Evolutionary conservation across 345 rosid species (phyloP).

Genomic region (Jatropha curcas): DNA sequence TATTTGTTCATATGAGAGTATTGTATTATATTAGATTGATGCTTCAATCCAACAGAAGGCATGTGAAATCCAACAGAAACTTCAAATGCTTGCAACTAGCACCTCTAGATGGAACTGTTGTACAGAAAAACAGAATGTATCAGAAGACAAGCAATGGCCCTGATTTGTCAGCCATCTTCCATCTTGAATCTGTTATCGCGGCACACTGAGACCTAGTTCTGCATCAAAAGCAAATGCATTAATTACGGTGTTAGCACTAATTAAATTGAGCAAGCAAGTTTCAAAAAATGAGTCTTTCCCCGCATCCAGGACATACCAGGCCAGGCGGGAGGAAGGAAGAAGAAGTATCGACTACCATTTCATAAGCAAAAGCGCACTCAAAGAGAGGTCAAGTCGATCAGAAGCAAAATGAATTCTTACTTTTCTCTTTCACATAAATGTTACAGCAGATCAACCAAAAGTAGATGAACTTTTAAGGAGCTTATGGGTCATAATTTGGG

Average conservation of each 20-base stretch:
- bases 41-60: not conserved
- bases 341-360: too few species aligned
- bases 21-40: not conserved
- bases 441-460: not conserved
- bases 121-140: slow-evolving; percentile 5
- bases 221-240: slow-evolving; percentile 28
- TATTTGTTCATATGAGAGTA: not conserved
- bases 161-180: slow-evolving; percentile 21
- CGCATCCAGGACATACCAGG: too few species aligned
- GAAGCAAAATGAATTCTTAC: not conserved
- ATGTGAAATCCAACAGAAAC: slow-evolving; percentile 1
- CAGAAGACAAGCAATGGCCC: slow-evolving; percentile 8
- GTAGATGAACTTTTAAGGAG: not conserved
- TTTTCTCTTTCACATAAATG: not conserved
- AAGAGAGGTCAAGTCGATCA: too few species aligned
- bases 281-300: too few species aligned
- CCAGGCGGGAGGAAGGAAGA: too few species aligned
- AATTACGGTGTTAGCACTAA: slow-evolving; percentile 5
- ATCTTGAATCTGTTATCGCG: slow-evolving; percentile 50
- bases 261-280: too few species aligned
- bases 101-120: slow-evolving; percentile 4
- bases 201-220: slow-evolving; percentile 81
- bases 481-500: not conserved
- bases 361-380: too few species aligned
- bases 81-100: slow-evolving; percentile 12